A percentile compares a stretch with the other conserved stretches of the same genome.
These are phyloP conservation scores for Ichthyophthirius multifiliis DNA, from an alignment of 169 alveolate species.

Conservation along the genomic window DNA sequence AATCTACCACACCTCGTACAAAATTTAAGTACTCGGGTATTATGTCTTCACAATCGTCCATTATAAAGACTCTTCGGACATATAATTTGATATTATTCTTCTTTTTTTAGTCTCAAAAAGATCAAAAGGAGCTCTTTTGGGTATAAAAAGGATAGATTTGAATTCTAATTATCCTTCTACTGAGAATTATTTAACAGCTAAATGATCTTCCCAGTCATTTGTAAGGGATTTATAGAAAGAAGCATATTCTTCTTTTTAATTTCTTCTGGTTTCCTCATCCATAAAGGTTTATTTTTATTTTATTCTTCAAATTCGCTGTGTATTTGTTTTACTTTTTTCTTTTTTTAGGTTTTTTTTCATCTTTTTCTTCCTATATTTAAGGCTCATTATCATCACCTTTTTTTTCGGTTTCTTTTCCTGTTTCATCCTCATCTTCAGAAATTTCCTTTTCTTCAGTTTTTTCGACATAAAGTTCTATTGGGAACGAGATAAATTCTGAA, in stretches of 20 bases:
- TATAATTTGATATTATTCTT: constrained; percentile 97
- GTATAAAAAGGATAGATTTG: constrained; percentile 98
- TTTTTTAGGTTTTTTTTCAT: constrained; percentile 91
- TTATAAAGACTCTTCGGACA: constrained; percentile 99
- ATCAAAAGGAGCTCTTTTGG: constrained; percentile 99
- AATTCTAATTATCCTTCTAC: constrained; percentile 99
- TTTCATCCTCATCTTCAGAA: constrained; percentile 97
- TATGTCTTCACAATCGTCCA: constrained; percentile 99
- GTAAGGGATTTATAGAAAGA: constrained; percentile 97
- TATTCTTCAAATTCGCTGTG: constrained; percentile 96
- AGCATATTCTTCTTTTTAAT: constrained; percentile 99
- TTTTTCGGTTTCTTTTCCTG: constrained; percentile 79
- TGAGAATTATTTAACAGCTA: constrained; percentile 97
- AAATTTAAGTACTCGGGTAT: constrained; percentile 99
- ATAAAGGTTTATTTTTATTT: constrained; percentile 97
- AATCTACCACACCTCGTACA: constrained; percentile 99
- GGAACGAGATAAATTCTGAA: constrained; percentile 99
- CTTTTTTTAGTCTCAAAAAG: constrained; percentile 98
- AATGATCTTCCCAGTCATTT: constrained; percentile 99
- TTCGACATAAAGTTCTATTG: constrained; percentile 96
- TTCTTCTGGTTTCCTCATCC: constrained; percentile 99
- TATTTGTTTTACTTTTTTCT: constrained; percentile 97
- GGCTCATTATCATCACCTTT: constrained; percentile 71
- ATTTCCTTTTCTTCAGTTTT: constrained; percentile 98
- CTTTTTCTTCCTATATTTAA: constrained; percentile 77